Evolutionary conservation across 441 rosid genomes (phyloP), one percentile per base, ranked within the genome.

Genomic region (Jatropha multifida): DNA sequence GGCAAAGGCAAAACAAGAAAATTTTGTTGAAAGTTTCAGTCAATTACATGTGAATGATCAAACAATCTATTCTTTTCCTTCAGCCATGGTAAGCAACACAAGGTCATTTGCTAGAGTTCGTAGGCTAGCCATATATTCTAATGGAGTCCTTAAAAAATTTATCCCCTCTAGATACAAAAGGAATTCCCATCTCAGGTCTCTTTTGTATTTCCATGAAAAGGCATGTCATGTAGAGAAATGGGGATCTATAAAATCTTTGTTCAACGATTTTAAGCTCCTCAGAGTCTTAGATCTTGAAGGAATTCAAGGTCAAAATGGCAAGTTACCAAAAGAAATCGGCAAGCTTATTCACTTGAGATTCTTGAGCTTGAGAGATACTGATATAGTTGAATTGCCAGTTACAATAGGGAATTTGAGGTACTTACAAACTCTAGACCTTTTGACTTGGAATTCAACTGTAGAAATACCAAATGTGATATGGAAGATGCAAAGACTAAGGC

Each of bases 21-120:
- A 75, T 59, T 79, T 79, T 66, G 63, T 74, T 5, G 72, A 69
- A 56, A 65, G 65, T 79, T 55, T 64, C 5, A 38, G 18, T 49
- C 73, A 72, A 8, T 58, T 52, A 27, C 63, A 46, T 27, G 41
- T 15, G 32, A 67, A 54, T 51, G 80, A 66, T 14, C 54, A 12
- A 12, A 5, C 54, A 3, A 58, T 41, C 5, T 38, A 55, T 32
- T 49, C 63, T 32, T 38, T n/a, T 60, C 58, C 76, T 58, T 18
- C 32, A 2, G 59, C 60, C 46, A 48, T 13, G 42, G 49, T n/a
- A 4, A 77, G 79, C 8, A 76, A 60, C 8, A 62, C 64, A 4
- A 76, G 46, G 23, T 80, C 72, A 74, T 72, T 78, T 4, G 85
- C 79, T 32, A 80, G 78, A 70, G 79, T 80, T 26, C 88, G 74